These are phyloP conservation scores for Amauroascus verrucosus DNA, from an alignment of 2,329 filamentous ascomycete species.

Conservation along the genomic window DNA sequence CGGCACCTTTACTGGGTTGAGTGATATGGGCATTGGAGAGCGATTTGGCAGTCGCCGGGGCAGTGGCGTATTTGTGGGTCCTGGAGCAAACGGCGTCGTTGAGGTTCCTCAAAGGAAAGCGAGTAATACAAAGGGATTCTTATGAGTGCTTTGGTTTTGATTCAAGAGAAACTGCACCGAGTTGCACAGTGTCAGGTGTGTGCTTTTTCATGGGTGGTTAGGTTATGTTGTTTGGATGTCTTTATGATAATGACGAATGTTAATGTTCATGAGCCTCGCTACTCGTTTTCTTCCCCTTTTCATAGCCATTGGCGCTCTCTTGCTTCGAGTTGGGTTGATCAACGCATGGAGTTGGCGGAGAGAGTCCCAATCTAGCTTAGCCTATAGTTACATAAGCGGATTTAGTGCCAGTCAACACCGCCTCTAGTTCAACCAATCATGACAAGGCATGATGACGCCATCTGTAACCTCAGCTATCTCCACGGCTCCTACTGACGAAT, in stretches of 20 bases:
- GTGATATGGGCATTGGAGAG: constrained; percentile 26
- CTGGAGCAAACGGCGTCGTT: constrained; percentile 27
- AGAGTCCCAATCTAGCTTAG: not conserved
- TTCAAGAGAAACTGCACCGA: not conserved
- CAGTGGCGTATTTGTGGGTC: constrained; percentile 31
- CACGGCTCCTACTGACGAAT: not conserved
- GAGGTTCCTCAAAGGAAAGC: constrained; percentile 57
- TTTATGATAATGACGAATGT: not conserved
- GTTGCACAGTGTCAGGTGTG: not conserved
- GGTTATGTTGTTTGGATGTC: not conserved
- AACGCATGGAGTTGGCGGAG: not conserved
- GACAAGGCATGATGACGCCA: constrained; percentile 4
- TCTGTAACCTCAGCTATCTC: constrained; percentile 1
- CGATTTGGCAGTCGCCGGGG: constrained; percentile 29
- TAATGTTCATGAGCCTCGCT: not conserved
- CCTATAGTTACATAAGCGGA: not conserved
- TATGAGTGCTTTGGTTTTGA: constrained; percentile 37
- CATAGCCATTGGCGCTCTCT: too few relatives aligned
- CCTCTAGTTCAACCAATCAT: not conserved
- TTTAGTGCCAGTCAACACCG: not conserved
- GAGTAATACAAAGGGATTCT: constrained; percentile 69
- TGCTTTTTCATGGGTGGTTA: not conserved
- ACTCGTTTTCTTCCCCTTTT: not conserved
- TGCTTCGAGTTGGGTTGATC: too few relatives aligned
- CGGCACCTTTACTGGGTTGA: constrained; percentile 26